Conservation (phyloP, 805 yeast genomes). For the Ogataea trehaloabstinens region DNA sequence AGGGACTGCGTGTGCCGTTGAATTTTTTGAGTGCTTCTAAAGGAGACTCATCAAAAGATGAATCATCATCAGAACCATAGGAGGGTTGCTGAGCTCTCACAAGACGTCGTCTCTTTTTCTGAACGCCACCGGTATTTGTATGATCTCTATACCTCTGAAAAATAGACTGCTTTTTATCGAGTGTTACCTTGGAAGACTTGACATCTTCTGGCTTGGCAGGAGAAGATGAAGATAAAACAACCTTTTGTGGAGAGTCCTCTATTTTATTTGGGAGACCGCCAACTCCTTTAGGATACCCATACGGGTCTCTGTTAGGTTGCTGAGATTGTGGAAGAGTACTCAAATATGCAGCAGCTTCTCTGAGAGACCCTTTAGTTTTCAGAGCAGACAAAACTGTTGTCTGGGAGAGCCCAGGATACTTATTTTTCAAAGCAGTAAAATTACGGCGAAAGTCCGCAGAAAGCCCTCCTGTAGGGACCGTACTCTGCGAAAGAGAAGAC, state of each 20-base stretch:
- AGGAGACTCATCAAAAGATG: slow-evolving; percentile 19
- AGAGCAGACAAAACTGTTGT: slow-evolving; percentile 31
- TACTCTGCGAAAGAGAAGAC: neutral
- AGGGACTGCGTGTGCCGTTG: slow-evolving; percentile 11
- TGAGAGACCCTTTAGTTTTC: slow-evolving; percentile 29
- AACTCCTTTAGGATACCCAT: slow-evolving; percentile 11
- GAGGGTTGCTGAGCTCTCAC: slow-evolving; percentile 18
- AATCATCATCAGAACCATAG: slow-evolving; percentile 21
- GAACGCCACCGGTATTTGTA: slow-evolving; percentile 14
- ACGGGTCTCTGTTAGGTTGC: slow-evolving; percentile 2
- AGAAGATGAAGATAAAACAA: slow-evolving; percentile 18
- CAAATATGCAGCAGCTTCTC: slow-evolving; percentile 31
- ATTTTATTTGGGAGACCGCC: slow-evolving; percentile 10
- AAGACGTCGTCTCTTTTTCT: slow-evolving; percentile 26
- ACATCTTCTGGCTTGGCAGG: slow-evolving; percentile 21
- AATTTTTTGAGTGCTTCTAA: neutral
- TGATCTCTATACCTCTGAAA: slow-evolving; percentile 23
- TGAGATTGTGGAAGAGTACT: slow-evolving; percentile 20
- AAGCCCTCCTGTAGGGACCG: slow-evolving; percentile 13
- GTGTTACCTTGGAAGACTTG: slow-evolving; percentile 27
- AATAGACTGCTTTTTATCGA: slow-evolving; percentile 20
- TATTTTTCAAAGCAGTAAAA: slow-evolving; percentile 29
- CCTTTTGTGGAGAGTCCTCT: slow-evolving; percentile 4
- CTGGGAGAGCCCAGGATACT: slow-evolving; percentile 32
- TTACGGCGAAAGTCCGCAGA: slow-evolving; percentile 28